phyloP scores from a whole-genome alignment of 768 basidiomycete genomes.

The Cystobasidiopsis lactophilus region DNA sequence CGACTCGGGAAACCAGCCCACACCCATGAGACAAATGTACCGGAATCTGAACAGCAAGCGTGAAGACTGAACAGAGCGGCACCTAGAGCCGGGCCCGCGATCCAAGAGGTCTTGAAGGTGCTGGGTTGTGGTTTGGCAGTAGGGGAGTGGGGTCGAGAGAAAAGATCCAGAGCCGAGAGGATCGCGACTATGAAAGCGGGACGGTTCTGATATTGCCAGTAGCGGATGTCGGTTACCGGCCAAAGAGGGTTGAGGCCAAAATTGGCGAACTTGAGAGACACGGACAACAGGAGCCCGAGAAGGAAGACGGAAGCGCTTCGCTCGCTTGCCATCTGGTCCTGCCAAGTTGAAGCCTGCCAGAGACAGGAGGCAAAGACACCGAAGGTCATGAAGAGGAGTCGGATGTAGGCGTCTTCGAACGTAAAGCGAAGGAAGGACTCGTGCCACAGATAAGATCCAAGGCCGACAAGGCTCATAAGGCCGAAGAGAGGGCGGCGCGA shows the following conservation, averaged over 20 bases:
- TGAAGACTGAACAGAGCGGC: constrained; percentile 11
- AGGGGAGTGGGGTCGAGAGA: neutral
- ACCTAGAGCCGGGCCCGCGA: constrained; percentile 1
- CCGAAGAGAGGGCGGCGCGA: too few species aligned
- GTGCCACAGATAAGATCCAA: too few species aligned
- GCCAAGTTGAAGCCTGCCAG: constrained; percentile 25
- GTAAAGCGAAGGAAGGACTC: too few species aligned
- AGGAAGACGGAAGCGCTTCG: constrained; percentile 30
- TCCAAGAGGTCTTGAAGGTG: neutral
- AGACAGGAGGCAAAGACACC: too few species aligned
- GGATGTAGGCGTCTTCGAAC: neutral
- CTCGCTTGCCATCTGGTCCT: too few species aligned
- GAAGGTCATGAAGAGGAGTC: neutral
- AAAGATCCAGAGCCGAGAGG: constrained; percentile 2
- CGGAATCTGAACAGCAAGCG: constrained; percentile 11
- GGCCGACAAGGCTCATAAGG: too few species aligned
- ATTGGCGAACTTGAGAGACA: constrained; percentile 43
- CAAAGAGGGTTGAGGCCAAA: constrained; percentile 12
- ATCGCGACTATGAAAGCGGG: constrained; percentile 5
- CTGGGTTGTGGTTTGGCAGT: neutral
- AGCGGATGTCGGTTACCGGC: constrained; percentile 8
- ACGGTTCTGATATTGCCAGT: neutral
- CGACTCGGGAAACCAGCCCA: constrained; percentile 4
- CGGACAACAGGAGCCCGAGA: constrained; percentile 43
- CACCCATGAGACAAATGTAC: constrained; percentile 12